These are phyloP conservation scores for Aspergillus brasiliensis DNA, from an alignment of 2,329 filamentous ascomycete genomes.

Conservation along the genomic window DNA sequence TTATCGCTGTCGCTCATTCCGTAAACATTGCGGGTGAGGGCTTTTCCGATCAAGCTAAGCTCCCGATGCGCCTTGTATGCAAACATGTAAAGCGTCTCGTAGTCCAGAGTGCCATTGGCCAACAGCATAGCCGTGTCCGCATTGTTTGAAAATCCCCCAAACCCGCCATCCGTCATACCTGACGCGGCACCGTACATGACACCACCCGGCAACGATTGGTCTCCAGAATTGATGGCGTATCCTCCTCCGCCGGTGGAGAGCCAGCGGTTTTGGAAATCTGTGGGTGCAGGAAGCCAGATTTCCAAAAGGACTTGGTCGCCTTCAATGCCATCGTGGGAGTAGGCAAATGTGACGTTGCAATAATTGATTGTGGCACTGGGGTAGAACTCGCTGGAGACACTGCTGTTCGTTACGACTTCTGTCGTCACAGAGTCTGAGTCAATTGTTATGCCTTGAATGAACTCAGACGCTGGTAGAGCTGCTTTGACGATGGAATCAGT, in stretches of 20 bases:
- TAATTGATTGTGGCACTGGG: conserved; percentile 21
- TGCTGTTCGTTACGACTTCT: conserved; percentile 40
- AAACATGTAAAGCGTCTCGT: conserved; percentile 37
- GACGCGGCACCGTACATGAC: conserved; percentile 46
- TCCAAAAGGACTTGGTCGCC: conserved; percentile 40
- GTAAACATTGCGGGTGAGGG: conserved; percentile 48
- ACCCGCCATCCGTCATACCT: conserved; percentile 49
- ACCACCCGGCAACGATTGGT: conserved; percentile 34
- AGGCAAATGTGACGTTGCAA: conserved; percentile 50
- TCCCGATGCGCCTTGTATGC: conserved; percentile 55
- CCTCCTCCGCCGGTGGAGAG: conserved; percentile 45
- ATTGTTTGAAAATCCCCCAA: conserved; percentile 41
- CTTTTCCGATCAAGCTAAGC: conserved; percentile 52
- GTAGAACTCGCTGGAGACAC: conserved; percentile 25
- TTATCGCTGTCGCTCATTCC: conserved; percentile 26
- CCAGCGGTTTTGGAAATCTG: conserved; percentile 48
- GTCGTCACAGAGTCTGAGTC: conserved; percentile 47
- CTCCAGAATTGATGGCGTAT: conserved; percentile 3
- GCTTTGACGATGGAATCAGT: conserved; percentile 33
- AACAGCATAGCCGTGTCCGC: conserved; percentile 17
- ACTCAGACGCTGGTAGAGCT: conserved; percentile 47
- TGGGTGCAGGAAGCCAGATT: conserved; percentile 37
- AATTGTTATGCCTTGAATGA: conserved; percentile 45
- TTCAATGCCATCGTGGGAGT: conserved; percentile 45
- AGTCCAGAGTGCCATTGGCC: conserved; percentile 50